Evolutionary conservation across 139 green algal genomes (phyloP), one percentile per base, ranked within the genome.

Genomic region (Zygnema circumcarinatum): DNA sequence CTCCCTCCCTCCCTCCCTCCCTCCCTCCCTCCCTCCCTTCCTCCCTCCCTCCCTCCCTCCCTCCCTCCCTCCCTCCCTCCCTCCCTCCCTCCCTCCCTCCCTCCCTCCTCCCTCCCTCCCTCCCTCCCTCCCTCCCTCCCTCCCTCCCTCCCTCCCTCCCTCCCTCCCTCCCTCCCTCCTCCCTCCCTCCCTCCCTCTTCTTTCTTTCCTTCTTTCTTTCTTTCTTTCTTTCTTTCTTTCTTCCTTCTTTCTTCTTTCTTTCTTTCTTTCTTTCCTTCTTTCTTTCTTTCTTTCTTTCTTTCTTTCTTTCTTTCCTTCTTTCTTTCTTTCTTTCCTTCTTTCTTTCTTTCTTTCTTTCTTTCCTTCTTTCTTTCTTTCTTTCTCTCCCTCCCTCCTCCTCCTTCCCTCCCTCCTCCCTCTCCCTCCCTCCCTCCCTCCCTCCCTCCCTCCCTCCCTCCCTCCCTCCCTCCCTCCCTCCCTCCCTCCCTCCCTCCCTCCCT

Each of bases 401-500:
- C 78, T 29, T 62, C 39, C 78, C 2, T 11, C 36, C 78, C 39
- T 38, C 39, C 69, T 20, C 39, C 16, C 69, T 36, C 39, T 38
- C 78, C 39, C 38, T 72, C 29, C 39, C 38, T 35, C 78, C 39
- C 36, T 54, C 78, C 39, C 78, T 54, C 38, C 22, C 41, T 54
- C 40, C 39, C 78, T 2, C 78, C 39, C 38, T 81, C 40, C 39
- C 25, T 84, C 36, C 39, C 78, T 54, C 40, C 69, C 75, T 40
- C 33, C 39, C 40, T 54, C 78, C 69, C 78, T 54, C 21, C 39
- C 78, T 84, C 78, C 32, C 78, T 31, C 21, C 39, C 78, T 84
- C 40, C 39, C 36, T 54, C 78, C 69, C 40, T 0, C 1, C 33
- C 78, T 54, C n/a, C 33, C 78, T 32, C 38, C 39, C 47, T 79